Base-by-base conservation (phyloP, 805 yeast species). In the Kodamaea jinghongensis region DNA sequence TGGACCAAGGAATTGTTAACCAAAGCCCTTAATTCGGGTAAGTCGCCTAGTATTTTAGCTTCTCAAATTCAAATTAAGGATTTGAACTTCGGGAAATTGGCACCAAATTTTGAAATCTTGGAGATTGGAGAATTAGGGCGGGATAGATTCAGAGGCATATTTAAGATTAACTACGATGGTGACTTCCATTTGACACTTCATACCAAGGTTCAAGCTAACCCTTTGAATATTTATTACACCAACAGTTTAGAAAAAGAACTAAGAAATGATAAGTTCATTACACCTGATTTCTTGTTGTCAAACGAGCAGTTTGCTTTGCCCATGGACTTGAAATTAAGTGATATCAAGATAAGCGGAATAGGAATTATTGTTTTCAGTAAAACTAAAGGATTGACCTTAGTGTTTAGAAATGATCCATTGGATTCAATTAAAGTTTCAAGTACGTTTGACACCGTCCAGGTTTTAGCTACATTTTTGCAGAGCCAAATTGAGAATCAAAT, bases 351-450 rank as follows among this genome's bases (percentile, higher is more conserved):
- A 38, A 77, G 81, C 41, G 93, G 95, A 1, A 88, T 89, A 43
- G 88, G 90, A 16, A 83, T 88, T 39, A 79, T 87, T 45, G 96
- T 88, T 3, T 88, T 85, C 57, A 78, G 84, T 20, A 82, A 85
- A 52, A 72, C 84, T 3, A 86, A 86, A 54, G 96, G 96, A 1
- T 71, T 88, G 41, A 88, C 96, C 0, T 66, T 88, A 29, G 96
- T 88, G 22, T 88, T 88, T 64, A 76, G 90, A 50, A 88, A 88
- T 60, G 96, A 88, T 60, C 96, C 96, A 0, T 69, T 88, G 41
- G 95, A 87, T 49, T 76, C 81, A 14, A 87, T 88, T 46, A 81
- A 79, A 50, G 95, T 88, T 10, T 78, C 81, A 46, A 85, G 95
- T 4, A 83, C 95, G n/a, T 88, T 88, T 60, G 95, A 88, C 62